Evolutionary conservation across 2,329 filamentous ascomycete genomes (phyloP), one percentile per base, ranked within the genome.

Genomic region (Harringtonia aguacate): DNA sequence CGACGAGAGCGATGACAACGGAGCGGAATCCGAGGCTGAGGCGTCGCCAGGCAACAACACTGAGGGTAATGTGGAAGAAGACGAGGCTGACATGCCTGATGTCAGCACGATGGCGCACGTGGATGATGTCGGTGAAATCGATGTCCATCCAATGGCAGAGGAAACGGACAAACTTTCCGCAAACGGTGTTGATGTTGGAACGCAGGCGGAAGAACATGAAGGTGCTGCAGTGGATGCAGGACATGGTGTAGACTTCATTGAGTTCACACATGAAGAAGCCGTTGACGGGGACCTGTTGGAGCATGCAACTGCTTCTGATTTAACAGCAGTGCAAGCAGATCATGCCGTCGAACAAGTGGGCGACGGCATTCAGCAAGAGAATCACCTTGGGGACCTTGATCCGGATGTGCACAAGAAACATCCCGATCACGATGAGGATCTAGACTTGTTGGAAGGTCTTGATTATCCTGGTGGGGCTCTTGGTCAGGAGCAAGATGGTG

Each of bases 1-100:
- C 9, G 35, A 51, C 18, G 47, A 46, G 8, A 43, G 43, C 7
- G 49, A 52, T 13, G 42, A 48, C 18, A 43, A 48, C 29, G 45
- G 43, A 13, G 48, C 45, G 6, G 54, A 51, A 9, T 36, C 24
- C 7, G 24, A 27, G 24, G 24, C 10, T n/a, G n/a, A n/a, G 10
- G 24, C 46, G 7, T 21, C 34, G 2, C 22, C n/a, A 14, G 10
- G 10, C 15, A 24, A 17, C 10, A 24, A 29, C 6, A 10, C 10
- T 6, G 36, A 24, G 9, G 41, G 38, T 9, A 24, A 35, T 18
- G 36, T 3, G 5, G 39, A 46, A 4, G 41, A 37, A 12, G 34
- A 30, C 13, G 34, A 22, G 1, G 41, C 28, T 36, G 42, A 35
- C 8, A 14, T 18, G 13, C 33, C 37, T 7, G 27, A 33, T 6